Evolutionary conservation across 176 grass and related monocot genomes (phyloP).

Genomic region (Carex kokanica): DNA sequence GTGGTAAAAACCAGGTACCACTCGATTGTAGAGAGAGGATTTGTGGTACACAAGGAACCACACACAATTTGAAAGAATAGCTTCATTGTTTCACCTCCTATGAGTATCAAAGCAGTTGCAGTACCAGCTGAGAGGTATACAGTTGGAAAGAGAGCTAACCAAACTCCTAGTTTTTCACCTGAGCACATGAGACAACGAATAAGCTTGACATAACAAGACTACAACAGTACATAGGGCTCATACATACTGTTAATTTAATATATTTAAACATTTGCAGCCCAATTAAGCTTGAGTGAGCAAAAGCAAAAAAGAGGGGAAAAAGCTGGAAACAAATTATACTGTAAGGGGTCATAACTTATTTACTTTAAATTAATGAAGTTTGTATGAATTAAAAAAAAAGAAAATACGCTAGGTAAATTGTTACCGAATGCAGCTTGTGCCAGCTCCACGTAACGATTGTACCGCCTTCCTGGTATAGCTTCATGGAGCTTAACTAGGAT

Average conservation of each 20-base stretch:
- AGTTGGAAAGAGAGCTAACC: conserved; percentile 92
- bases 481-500: conserved; percentile 96
- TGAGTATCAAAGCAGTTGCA: conserved; percentile 82
- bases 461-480: conserved; percentile 89
- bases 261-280: neutral
- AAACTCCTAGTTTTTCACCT: conserved; percentile 85
- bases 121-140: conserved; percentile 94
- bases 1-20: conserved; percentile 98
- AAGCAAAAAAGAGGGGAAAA: neutral
- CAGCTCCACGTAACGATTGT: conserved; percentile 96
- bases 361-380: neutral
- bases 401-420: conserved; percentile 25
- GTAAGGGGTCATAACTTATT: neutral
- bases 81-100: conserved; percentile 96
- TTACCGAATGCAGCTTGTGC: conserved; percentile 97
- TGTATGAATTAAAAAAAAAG: neutral
- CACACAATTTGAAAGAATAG: conserved; percentile 96
- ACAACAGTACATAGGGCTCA: neutral
- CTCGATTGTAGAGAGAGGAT: conserved; percentile 79
- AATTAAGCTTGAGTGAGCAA: neutral
- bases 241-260: neutral
- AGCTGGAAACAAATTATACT: neutral
- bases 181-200: conserved; percentile 3
- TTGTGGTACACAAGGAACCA: conserved; percentile 54
- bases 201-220: neutral